Conservation (phyloP, 176 grass and related monocot species). For the Oryza meyeriana region DNA sequence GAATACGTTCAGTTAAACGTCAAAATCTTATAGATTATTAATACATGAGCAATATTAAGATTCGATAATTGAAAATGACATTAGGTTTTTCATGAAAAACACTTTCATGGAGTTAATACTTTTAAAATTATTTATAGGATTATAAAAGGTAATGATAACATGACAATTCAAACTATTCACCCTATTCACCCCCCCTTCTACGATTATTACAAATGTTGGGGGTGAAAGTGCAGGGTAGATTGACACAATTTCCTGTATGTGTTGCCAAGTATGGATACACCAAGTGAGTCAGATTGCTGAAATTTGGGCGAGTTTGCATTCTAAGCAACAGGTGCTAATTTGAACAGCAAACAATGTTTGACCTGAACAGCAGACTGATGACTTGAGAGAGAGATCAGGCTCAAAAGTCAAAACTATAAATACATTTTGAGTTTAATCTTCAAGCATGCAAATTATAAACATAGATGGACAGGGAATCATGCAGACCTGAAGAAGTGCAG, state of each 20-base stretch:
- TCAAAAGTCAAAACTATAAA: not conserved
- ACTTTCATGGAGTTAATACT: no score
- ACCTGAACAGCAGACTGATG: not conserved
- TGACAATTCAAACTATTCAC: no score
- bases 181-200: not conserved
- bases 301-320: not conserved
- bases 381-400: slow-evolving; percentile 1
- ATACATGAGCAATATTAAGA: no score
- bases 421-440: slow-evolving; percentile 4
- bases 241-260: slow-evolving; percentile 83
- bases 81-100: no score
- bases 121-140: no score
- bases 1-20: no score
- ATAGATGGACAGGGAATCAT: not conserved
- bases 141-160: not conserved
- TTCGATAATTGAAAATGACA: no score
- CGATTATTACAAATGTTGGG: slow-evolving; percentile 7
- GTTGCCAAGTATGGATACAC: slow-evolving; percentile 24
- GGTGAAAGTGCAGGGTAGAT: slow-evolving; percentile 94
- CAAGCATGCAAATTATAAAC: slow-evolving; percentile 4
- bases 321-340: slow-evolving; percentile 13
- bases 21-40: no score
- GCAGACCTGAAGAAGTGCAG: slow-evolving; percentile 83
- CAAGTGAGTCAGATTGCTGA: slow-evolving; percentile 9
- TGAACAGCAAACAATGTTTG: not conserved